A percentile compares a stretch with the other conserved stretches of the same genome.
phyloP scores from a whole-genome alignment of 306 rosid genomes.

The Pyrus betulifolia region DNA sequence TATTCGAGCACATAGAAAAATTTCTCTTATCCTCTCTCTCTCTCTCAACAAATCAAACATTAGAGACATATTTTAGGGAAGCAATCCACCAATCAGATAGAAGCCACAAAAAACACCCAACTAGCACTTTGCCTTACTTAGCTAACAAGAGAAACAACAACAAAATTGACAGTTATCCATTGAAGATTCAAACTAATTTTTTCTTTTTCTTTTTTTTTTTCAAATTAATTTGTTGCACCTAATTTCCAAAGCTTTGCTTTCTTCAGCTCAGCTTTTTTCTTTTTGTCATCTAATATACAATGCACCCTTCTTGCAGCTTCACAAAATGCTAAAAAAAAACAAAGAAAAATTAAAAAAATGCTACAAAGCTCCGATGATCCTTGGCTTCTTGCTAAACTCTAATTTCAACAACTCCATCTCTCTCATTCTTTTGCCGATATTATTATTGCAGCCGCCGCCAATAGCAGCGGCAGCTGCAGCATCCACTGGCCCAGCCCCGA shows the following conservation, averaged over 20 bases:
- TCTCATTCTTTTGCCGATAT: slow-evolving; percentile 52
- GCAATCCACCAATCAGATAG: slow-evolving; percentile 14
- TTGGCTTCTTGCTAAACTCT: slow-evolving; percentile 72
- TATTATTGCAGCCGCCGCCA: slow-evolving; percentile 28
- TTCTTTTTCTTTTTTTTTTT: not conserved
- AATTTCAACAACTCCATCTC: slow-evolving; percentile 59
- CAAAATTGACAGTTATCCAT: slow-evolving; percentile 23
- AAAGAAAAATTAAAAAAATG: not conserved
- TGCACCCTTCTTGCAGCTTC: slow-evolving; percentile 31
- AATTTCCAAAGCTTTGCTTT: slow-evolving; percentile 33
- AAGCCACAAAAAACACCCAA: slow-evolving; percentile 7
- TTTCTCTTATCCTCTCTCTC: too few relatives aligned
- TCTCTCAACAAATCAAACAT: not conserved
- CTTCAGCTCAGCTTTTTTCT: slow-evolving; percentile 4
- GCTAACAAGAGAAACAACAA: not conserved
- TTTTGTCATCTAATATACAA: slow-evolving; percentile 45
- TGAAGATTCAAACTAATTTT: not conserved
- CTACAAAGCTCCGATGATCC: slow-evolving; percentile 85
- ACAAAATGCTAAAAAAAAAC: not conserved
- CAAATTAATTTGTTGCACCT: slow-evolving; percentile 21
- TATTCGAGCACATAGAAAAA: fast-evolving
- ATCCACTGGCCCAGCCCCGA: slow-evolving; percentile 5
- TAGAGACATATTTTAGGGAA: slow-evolving; percentile 22
- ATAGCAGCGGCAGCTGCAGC: not conserved
- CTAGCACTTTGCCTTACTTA: not conserved